Conservation (phyloP, 805 yeast species). For the Kuraishia borneana region DNA sequence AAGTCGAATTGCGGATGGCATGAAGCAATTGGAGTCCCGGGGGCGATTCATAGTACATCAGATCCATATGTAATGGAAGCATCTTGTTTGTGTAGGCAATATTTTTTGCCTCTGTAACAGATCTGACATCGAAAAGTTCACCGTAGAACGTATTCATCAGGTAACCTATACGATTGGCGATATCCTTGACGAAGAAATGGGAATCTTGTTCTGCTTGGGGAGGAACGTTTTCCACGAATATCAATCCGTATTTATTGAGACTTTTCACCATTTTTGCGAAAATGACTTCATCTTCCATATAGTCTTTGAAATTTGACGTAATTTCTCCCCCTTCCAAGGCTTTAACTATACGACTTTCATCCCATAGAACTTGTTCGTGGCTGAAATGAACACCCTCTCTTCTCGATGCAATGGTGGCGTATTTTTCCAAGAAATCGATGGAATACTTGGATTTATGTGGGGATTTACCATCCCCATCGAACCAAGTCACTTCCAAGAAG, state of each 20-base stretch:
- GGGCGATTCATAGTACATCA: slow-evolving; percentile 67
- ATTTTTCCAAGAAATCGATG: slow-evolving; percentile 31
- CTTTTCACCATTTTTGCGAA: slow-evolving; percentile 29
- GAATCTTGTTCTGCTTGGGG: slow-evolving; percentile 18
- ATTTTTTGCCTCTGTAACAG: slow-evolving; percentile 43
- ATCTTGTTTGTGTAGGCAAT: slow-evolving; percentile 58
- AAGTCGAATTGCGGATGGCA: slow-evolving; percentile 38
- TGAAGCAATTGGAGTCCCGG: slow-evolving; percentile 72
- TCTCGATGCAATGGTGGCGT: slow-evolving; percentile 22
- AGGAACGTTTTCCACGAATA: slow-evolving; percentile 44
- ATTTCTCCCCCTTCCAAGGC: slow-evolving; percentile 10
- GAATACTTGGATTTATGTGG: slow-evolving; percentile 25
- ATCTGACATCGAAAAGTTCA: slow-evolving; percentile 53
- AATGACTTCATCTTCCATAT: slow-evolving; percentile 20
- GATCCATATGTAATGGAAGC: slow-evolving; percentile 70
- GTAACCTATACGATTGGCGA: slow-evolving; percentile 44
- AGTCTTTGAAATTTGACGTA: slow-evolving; percentile 26
- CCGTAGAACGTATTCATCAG: slow-evolving; percentile 67
- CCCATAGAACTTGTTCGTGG: slow-evolving; percentile 28
- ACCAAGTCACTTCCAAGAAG: slow-evolving; percentile 34
- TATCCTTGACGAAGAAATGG: slow-evolving; percentile 25
- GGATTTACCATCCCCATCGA: slow-evolving; percentile 25
- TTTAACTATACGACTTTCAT: slow-evolving; percentile 11
- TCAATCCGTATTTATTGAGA: slow-evolving; percentile 45
- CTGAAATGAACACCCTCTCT: slow-evolving; percentile 26